Base-by-base conservation (phyloP, 371 early-diverging fungal genomes). In the Mortierella sp. region DNA sequence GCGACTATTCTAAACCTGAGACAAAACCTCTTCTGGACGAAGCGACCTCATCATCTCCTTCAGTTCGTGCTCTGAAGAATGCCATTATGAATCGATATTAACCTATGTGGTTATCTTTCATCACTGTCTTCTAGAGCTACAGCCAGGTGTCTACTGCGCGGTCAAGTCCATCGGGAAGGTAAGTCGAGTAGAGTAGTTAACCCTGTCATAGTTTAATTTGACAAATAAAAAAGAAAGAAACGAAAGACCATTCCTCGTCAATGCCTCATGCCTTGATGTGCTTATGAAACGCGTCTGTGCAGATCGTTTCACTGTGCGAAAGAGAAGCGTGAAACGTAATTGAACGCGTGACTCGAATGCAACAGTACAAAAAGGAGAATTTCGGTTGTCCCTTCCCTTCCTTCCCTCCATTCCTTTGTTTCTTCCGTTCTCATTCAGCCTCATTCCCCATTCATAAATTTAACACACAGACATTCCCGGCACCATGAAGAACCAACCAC, bases 1-100 rank as follows among this genome's bases (percentile, higher is more conserved):
- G 84, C 69, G 75, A 75, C 76, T 67, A 71, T 83, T 83, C 84
- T 83, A 75, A 74, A 76, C 79, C 84, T 83, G 84, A 83, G 73
- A 64, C 70, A 53, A 40, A 53, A 29, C 10, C 41, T 44, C 26
- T 55, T 45, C 43, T 39, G 40, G 45, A 34, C 31, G 55, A 31
- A 29, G 13, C 31, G n/a, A n/a, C n/a, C n/a, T n/a, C n/a, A 53
- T 31, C 5, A 1, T 13, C 4, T 53, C 2, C 34, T 2, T n/a
- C n/a, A 8, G 9, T 22, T 19, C 9, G 29, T 5, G 19, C 6
- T 4, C 2, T 16, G 37, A 58, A 37, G 19, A 19, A n/a, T n/a
- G n/a, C n/a, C n/a, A n/a, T n/a, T 19, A 9, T 6, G 19, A 8
- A 34, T 34, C 31, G 29, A 53, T 53, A 58, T 22, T 58, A 58